Evolutionary conservation across 2,329 filamentous ascomycete genomes (phyloP), one percentile per base, ranked within the genome.

Genomic region (Seiridium unicorne): DNA sequence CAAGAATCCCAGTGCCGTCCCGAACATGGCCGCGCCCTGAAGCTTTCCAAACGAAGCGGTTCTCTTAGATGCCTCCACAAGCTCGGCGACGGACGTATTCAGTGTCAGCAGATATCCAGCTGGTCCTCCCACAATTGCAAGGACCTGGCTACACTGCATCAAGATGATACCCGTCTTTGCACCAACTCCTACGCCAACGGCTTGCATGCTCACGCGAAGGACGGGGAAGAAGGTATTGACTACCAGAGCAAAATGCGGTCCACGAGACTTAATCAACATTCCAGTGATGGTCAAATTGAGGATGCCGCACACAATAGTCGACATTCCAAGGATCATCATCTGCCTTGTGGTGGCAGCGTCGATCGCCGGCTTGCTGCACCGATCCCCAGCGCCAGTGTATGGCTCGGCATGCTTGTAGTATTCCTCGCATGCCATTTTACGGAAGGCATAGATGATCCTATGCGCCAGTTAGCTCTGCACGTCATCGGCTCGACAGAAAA

Each of bases 351-450:
- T 89, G 34, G 79, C 78, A 1, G 87, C 84, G 46, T 88, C 82
- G 56, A 91, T 86, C 61, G 83, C 82, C 59, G 83, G 83, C 31
- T 79, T 77, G 46, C 78, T 79, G 66, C 89, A 91, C 9, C 83
- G 78, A 62, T 87, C 82, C 4, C 77, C 77, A 3, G 70, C 65
- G 3, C 77, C 79, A 8, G 73, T 67, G 56, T 74, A 83, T 0
- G 81, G 78, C 32, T 82, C 78, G 64, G 88, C 83, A 2, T 76
- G 76, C 38, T 81, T 75, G 72, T 90, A 91, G 69, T 85, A 91
- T 55, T 82, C 82, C 54, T 91, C 86, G 72, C 89, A 91, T 26
- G 83, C 85, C 87, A 91, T 90, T 1, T 88, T 68, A 57, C 86
- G 84, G 64, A 90, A 90, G n/a, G 87, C 85, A 69, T 88, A 89